Evolutionary conservation across 805 yeast species (phyloP).

Genomic region (Pichia rugopelliculosa): DNA sequence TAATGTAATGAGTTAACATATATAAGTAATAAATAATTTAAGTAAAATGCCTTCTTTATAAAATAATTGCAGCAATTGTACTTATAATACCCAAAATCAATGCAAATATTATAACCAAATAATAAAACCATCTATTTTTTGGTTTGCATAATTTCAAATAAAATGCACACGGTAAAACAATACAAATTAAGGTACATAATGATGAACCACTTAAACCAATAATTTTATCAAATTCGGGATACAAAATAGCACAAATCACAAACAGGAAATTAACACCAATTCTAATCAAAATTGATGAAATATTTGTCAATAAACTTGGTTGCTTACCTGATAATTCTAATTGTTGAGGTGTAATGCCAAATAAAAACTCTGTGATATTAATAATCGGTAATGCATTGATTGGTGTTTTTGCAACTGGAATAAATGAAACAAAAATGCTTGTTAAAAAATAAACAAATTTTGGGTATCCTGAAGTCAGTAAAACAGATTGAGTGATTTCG

Average conservation of each 20-base stretch:
- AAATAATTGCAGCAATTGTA: conserved; percentile 44
- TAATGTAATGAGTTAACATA: background rate
- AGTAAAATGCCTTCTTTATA: background rate
- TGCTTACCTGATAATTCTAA: conserved; percentile 11
- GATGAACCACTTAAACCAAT: conserved; percentile 83
- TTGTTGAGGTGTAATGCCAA: conserved; percentile 26
- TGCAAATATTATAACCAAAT: conserved; percentile 40
- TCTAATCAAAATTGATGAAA: conserved; percentile 27
- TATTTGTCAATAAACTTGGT: conserved; percentile 10
- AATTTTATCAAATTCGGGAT: conserved; percentile 79
- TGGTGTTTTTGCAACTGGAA: conserved; percentile 84
- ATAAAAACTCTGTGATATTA: conserved; percentile 54
- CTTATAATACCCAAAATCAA: conserved; percentile 49
- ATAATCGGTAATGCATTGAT: conserved; percentile 81
- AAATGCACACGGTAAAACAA: conserved; percentile 72
- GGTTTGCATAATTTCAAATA: conserved; percentile 56
- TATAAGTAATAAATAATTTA: background rate
- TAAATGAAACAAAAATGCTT: conserved; percentile 63
- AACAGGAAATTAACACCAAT: conserved; percentile 53
- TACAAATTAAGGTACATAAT: conserved; percentile 70
- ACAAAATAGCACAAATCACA: conserved; percentile 57
- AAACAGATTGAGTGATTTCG: conserved; percentile 70
- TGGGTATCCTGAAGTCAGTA: conserved; percentile 65
- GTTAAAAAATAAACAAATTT: conserved; percentile 45
- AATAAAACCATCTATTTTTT: conserved; percentile 34